phyloP scores from a whole-genome alignment of 2,329 filamentous ascomycete species.

The Dactylellina drechsleri region DNA sequence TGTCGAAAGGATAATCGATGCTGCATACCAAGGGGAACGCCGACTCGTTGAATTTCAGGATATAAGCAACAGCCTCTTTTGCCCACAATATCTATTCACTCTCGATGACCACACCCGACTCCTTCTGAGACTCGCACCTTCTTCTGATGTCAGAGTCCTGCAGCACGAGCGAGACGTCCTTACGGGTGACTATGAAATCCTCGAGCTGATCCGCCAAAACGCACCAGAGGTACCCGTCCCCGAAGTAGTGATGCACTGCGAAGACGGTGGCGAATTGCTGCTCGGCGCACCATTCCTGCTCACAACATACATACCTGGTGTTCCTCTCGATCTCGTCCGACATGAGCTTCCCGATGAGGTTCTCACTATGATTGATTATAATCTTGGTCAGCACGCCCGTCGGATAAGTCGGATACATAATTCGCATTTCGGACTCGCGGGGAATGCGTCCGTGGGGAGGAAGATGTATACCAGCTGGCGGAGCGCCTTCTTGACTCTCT shows the following conservation, averaged over 20 bases:
- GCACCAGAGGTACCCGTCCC: constrained; percentile 48
- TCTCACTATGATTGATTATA: constrained; percentile 52
- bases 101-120: constrained; percentile 43
- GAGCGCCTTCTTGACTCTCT: constrained; percentile 68
- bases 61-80: constrained; percentile 21
- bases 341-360: constrained; percentile 48
- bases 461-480: constrained; percentile 66
- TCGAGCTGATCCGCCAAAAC: constrained; percentile 54
- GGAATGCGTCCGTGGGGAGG: constrained; percentile 47
- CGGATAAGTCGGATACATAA: constrained; percentile 40
- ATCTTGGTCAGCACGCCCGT: constrained; percentile 60
- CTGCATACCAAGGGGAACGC: constrained; percentile 42
- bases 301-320: constrained; percentile 56
- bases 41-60: constrained; percentile 24
- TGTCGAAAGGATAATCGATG: constrained; percentile 43
- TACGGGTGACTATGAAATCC: constrained; percentile 54
- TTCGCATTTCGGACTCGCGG: constrained; percentile 41
- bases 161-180: constrained; percentile 56
- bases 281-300: constrained; percentile 56
- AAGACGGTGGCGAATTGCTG: constrained; percentile 47
- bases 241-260: constrained; percentile 54
- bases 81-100: constrained; percentile 50
- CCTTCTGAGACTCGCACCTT: constrained; percentile 30
- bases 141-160: constrained; percentile 56
- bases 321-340: constrained; percentile 50